Base-by-base conservation (phyloP, 768 basidiomycete genomes). In the Lactarius indigo region DNA sequence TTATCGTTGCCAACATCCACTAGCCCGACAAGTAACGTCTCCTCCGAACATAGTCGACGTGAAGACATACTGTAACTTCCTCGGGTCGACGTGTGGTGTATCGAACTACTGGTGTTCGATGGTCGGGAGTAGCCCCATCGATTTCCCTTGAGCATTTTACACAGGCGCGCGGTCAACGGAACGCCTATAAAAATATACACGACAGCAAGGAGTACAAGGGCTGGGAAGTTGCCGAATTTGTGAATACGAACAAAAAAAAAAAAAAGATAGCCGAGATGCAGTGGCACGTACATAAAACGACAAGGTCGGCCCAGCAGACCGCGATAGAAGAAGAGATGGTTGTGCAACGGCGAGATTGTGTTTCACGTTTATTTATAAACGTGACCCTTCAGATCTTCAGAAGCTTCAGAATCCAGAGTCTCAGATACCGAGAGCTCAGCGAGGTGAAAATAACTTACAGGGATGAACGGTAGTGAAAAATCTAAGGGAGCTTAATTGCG, bases 121-220 rank as follows among this genome's bases (percentile, higher is more conserved):
- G 30, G n/a, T 41, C 31, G 20, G 28, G 64, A 44, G 42, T 23
- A 23, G 15, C 41, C n/a, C 2, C 37, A 44, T 12, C 33, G 20
- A 26, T 57, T 70, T 31, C 68, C 13, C 31, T 60, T 65, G 26
- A 68, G 3, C 35, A 62, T 56, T 54, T 66, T 70, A 63, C 60
- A 63, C 18, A 71, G 61, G 20, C 66, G 64, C 33, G 65, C 61
- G 31, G 71, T 70, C 39, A 73, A 52, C 8, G 72, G 73, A 35
- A 69, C 59, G 31, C 73, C 72, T 71, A 74, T 70, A 5, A 75
- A 50, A 41, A 73, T 31, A 56, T 68, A 71, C 33, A 59, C 68
- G 31, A 73, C 58, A 50, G 66, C 68, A 41, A 72, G 58, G 17
- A 69, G 30, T 17, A 74, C 68, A 9, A 64, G 60, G 20, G 61